Evolutionary conservation across 805 yeast genomes (phyloP).

Genomic region (Sugiyamaella americana): DNA sequence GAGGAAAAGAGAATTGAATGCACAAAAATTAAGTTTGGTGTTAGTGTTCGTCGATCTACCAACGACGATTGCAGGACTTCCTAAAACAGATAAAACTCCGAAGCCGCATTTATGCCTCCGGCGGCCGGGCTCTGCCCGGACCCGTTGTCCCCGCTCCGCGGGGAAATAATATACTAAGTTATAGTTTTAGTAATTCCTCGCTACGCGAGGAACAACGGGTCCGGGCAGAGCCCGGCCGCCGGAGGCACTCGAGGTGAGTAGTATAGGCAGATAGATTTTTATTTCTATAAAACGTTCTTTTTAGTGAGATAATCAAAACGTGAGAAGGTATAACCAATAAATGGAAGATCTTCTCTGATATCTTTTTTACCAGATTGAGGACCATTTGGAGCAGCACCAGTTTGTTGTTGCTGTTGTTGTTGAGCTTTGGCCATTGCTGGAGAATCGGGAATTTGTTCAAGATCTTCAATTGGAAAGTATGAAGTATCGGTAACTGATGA

Average conservation of each 20-base stretch:
- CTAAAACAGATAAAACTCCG: too few species aligned
- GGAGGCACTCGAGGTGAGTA: neutral
- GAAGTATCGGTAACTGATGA: constrained; percentile 92
- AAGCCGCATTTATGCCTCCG: neutral
- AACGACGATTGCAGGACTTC: too few species aligned
- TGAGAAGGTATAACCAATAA: constrained; percentile 94
- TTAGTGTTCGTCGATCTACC: too few species aligned
- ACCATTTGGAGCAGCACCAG: constrained; percentile 31
- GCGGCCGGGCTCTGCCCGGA: neutral
- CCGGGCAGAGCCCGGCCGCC: neutral
- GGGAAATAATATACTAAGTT: too few species aligned
- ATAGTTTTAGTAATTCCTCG: too few species aligned
- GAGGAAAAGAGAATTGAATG: too few species aligned
- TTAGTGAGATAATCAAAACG: constrained; percentile 84
- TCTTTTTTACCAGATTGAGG: constrained; percentile 29
- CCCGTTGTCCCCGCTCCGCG: neutral
- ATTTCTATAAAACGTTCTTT: constrained; percentile 32
- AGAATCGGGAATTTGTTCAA: constrained; percentile 89
- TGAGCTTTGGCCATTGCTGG: constrained; percentile 36
- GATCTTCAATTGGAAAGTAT: constrained; percentile 96
- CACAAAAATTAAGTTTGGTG: too few species aligned
- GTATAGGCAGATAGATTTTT: neutral
- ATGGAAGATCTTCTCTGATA: constrained; percentile 85
- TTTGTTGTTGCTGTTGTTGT: constrained; percentile 43
- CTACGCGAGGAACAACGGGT: neutral